Conservation (phyloP, 345 rosid species). For the Carallia pectinifolia region DNA sequence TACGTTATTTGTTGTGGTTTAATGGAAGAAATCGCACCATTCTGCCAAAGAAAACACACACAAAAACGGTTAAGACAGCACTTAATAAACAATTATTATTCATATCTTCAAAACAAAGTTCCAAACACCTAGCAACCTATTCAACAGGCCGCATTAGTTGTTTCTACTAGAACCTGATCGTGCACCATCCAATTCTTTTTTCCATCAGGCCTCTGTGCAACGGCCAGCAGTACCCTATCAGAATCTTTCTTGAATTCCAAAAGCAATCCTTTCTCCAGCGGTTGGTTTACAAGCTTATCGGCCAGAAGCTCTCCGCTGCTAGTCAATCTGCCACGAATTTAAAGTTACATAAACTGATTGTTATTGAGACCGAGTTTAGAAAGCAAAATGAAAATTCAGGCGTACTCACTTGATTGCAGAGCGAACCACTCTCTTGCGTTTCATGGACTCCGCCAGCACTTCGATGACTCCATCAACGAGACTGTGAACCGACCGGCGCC, state of each 20-base stretch:
- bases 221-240: constrained; percentile 72
- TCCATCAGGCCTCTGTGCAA: constrained; percentile 84
- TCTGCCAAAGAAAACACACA: constrained; percentile 42
- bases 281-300: constrained; percentile 60
- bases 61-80: background rate
- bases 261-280: constrained; percentile 62
- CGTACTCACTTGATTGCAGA: constrained; percentile 61
- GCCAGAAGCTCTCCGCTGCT: constrained; percentile 65
- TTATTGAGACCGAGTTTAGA: too few species aligned
- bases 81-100: background rate
- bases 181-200: constrained; percentile 98
- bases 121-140: constrained; percentile 56
- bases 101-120: background rate
- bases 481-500: constrained; percentile 47
- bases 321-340: constrained; percentile 44
- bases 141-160: constrained; percentile 44
- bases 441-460: constrained; percentile 47
- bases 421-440: constrained; percentile 45
- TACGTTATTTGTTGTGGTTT: constrained; percentile 88
- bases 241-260: constrained; percentile 89
- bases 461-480: constrained; percentile 64
- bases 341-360: too few species aligned
- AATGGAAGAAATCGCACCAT: constrained; percentile 70
- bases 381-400: background rate
- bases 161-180: constrained; percentile 81